Base-by-base conservation (phyloP, 805 yeast species). In the Myxozyma monticola region DNA sequence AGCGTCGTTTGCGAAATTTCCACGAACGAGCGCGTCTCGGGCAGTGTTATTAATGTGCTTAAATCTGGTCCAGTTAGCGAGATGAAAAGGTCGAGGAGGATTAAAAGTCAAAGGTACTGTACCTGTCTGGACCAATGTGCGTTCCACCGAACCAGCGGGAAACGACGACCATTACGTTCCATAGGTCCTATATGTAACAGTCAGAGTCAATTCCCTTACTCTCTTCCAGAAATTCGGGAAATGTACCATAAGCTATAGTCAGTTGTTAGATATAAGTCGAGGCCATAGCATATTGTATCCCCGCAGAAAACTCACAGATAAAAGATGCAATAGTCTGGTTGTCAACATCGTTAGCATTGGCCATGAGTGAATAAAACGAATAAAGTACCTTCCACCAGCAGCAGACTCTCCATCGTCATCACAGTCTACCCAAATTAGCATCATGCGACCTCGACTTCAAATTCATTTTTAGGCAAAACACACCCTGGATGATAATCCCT, bases 401-500 rank as follows among this genome's bases (percentile, higher is more conserved):
- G 98, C 98, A 0, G 95, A 77, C 64, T 93, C 99, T 2, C 99
- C 99, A 64, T 91, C 99, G 66, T 93, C 98, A 63, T 93, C 97
- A 60, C 87, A 89, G 61, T 93, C 97, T 56, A 28, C 12, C 15
- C n/a, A 5, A 22, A 4, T 31, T 20, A 25, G n/a, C 20, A 8
- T 15, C 20, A 37, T 10, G 34, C 34, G 10, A 5, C 14, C 28
- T 4, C 36, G n/a, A 9, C 14, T 12, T 15, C 21, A 21, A 3
- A 9, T 29, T 15, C 9, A 17, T n/a, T n/a, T n/a, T n/a, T 12
- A 20, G 9, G 10, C 26, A n/a, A n/a, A 7, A 31, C 57, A 12
- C 22, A 60, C 62, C 61, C 61, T 87, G 93, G 41, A 75, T 77
- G 31, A 76, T 73, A 0, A 80, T 77, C 24, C 69, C 69, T 0